These are phyloP conservation scores for Pholiota adiposa DNA, from an alignment of 1,284 basidiomycete species.

Conservation along the genomic window DNA sequence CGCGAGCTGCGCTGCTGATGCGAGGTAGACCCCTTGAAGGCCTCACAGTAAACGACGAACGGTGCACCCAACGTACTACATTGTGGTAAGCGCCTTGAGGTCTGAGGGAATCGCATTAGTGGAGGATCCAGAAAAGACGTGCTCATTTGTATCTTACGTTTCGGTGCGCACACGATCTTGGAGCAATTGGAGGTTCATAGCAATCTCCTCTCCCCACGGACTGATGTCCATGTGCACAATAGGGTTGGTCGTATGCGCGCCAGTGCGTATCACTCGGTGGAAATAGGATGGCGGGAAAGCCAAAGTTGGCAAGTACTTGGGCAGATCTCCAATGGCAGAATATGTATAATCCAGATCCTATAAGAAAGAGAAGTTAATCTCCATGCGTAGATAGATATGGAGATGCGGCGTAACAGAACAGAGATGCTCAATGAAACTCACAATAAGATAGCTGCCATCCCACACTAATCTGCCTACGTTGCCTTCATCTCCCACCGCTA, in stretches of 20 bases:
- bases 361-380: conserved; percentile 11
- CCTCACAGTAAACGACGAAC: conserved; percentile 71
- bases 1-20: conserved; percentile 24
- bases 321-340: conserved; percentile 73
- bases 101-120: conserved; percentile 38
- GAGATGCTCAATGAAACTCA: conserved; percentile 40
- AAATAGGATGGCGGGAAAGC: conserved; percentile 85
- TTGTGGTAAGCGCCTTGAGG: conserved; percentile 78
- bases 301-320: conserved; percentile 73
- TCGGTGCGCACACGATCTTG: conserved; percentile 80
- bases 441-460: conserved; percentile 83
- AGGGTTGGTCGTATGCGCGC: conserved; percentile 64
- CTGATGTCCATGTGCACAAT: conserved; percentile 72
- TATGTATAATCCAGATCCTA: conserved; percentile 84
- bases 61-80: conserved; percentile 81
- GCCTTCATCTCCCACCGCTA: conserved; percentile 80
- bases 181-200: conserved; percentile 69
- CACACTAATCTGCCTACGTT: conserved; percentile 79
- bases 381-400: conserved; percentile 14
- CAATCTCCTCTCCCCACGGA: conserved; percentile 78
- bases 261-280: conserved; percentile 76
- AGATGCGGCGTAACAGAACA: not conserved
- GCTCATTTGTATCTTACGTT: conserved; percentile 56
- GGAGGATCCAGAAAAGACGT: conserved; percentile 2
- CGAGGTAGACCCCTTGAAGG: conserved; percentile 35